Evolutionary conservation across 1,284 basidiomycete genomes (phyloP).

Genomic region (Meripilus lineatus): DNA sequence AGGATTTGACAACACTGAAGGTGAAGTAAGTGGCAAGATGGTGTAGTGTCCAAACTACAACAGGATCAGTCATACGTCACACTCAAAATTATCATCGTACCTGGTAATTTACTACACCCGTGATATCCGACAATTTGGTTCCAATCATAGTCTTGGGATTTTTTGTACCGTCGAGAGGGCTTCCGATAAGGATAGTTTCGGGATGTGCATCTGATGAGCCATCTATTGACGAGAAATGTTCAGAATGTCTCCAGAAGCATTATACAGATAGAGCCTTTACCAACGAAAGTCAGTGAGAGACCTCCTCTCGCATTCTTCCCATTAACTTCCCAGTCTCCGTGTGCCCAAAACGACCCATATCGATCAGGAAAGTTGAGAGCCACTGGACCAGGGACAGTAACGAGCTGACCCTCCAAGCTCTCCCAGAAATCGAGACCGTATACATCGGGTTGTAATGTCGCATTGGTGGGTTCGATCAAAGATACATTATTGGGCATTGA

Average conservation of each 20-base stretch:
- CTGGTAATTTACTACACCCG: constrained; percentile 54
- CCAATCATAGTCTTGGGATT: constrained; percentile 49
- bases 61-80: not conserved
- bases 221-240: constrained; percentile 25
- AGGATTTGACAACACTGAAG: constrained; percentile 38
- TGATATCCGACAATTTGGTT: constrained; percentile 43
- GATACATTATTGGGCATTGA: constrained; percentile 53
- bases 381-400: constrained; percentile 47
- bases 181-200: constrained; percentile 50
- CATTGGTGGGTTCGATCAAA: constrained; percentile 40
- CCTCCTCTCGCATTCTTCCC: constrained; percentile 57
- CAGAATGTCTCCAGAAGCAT: constrained; percentile 3
- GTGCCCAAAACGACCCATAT: constrained; percentile 57
- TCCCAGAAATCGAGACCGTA: constrained; percentile 66
- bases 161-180: constrained; percentile 50
- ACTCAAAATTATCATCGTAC: constrained; percentile 22
- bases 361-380: constrained; percentile 47
- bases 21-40: constrained; percentile 52
- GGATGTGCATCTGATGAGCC: constrained; percentile 53
- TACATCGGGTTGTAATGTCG: constrained; percentile 42
- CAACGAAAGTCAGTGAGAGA: constrained; percentile 47
- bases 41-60: constrained; percentile 45
- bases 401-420: constrained; percentile 55
- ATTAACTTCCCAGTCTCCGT: constrained; percentile 52
- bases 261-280: not conserved